phyloP scores from a whole-genome alignment of 2,329 filamentous ascomycete species.

The Chaetothyriales sp. region DNA sequence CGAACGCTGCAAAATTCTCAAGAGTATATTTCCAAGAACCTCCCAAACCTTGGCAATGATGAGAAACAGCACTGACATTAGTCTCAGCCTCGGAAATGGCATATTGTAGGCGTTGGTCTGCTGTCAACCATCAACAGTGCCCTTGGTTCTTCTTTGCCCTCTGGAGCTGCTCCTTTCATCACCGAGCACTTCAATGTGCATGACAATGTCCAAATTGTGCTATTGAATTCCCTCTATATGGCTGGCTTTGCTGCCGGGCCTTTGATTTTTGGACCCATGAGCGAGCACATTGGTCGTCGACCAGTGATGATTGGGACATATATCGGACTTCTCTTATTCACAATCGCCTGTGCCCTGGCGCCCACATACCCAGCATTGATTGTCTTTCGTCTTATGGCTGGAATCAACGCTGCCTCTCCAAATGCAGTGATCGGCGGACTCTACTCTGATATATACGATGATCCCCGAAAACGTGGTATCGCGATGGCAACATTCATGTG shows the following conservation, averaged over 20 bases:
- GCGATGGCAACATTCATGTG: constrained; percentile 31
- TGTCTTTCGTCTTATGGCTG: constrained; percentile 30
- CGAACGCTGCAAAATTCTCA: too few relatives aligned
- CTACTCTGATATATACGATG: constrained; percentile 31
- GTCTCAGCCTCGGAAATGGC: too few relatives aligned
- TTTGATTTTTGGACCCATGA: constrained; percentile 28
- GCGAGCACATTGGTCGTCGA: constrained; percentile 28
- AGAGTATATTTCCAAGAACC: too few relatives aligned
- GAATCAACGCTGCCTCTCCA: constrained; percentile 27
- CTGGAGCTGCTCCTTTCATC: constrained; percentile 25
- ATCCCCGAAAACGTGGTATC: constrained; percentile 26
- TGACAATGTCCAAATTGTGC: constrained; percentile 21
- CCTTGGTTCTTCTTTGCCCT: constrained; percentile 25
- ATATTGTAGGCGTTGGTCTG: constrained; percentile 20
- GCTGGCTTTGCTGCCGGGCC: constrained; percentile 30
- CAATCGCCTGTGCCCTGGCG: constrained; percentile 28
- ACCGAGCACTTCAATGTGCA: constrained; percentile 20
- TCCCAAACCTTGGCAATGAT: too few relatives aligned
- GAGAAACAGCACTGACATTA: too few relatives aligned
- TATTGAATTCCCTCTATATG: constrained; percentile 28
- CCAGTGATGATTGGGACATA: constrained; percentile 37
- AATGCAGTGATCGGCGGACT: constrained; percentile 31
- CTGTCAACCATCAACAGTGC: constrained; percentile 27
- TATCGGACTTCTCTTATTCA: constrained; percentile 25
- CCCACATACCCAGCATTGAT: constrained; percentile 27